phyloP scores from a whole-genome alignment of 768 basidiomycete species.

The Tylopilus cervinicoccineus region DNA sequence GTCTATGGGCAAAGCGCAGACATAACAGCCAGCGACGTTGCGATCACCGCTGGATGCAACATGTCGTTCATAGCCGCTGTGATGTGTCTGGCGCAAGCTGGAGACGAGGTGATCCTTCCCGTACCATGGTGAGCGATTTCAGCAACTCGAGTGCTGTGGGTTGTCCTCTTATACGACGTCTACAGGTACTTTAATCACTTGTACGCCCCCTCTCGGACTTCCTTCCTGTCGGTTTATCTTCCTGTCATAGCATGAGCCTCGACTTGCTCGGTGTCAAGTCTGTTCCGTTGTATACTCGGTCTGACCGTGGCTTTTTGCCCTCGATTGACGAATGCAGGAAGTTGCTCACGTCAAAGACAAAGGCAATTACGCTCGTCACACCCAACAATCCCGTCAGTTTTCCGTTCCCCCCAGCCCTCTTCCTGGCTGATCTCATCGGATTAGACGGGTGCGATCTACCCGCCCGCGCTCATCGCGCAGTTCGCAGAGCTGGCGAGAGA shows the following conservation, averaged over 20 bases:
- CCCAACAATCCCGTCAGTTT: conserved; percentile 69
- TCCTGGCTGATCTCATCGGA: not conserved
- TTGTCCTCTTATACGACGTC: not conserved
- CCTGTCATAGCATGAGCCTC: conserved; percentile 55
- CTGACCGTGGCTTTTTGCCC: conserved; percentile 57
- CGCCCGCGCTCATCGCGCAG: conserved; percentile 48
- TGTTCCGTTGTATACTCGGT: conserved; percentile 49
- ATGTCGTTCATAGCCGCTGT: conserved; percentile 62
- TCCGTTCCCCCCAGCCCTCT: too few relatives aligned
- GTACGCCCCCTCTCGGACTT: conserved; percentile 27
- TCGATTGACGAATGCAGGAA: conserved; percentile 44
- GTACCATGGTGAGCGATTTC: conserved; percentile 60
- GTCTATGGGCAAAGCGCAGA: conserved; percentile 52
- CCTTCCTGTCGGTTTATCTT: not conserved
- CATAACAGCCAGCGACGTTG: conserved; percentile 53
- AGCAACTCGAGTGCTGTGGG: not conserved
- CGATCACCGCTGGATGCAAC: conserved; percentile 69
- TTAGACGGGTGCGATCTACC: conserved; percentile 69
- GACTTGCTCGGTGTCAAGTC: conserved; percentile 58
- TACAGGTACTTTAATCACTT: conserved; percentile 66
- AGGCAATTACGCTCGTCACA: conserved; percentile 70
- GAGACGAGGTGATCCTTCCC: conserved; percentile 70
- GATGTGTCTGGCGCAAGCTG: conserved; percentile 63
- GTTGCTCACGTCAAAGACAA: conserved; percentile 55
- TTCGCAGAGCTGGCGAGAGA: conserved; percentile 59